Percentiles rank a stretch among this genome's conserved stretches.
Evolutionary conservation across 345 rosid genomes (phyloP).

Genomic region (Camelina hispida): DNA sequence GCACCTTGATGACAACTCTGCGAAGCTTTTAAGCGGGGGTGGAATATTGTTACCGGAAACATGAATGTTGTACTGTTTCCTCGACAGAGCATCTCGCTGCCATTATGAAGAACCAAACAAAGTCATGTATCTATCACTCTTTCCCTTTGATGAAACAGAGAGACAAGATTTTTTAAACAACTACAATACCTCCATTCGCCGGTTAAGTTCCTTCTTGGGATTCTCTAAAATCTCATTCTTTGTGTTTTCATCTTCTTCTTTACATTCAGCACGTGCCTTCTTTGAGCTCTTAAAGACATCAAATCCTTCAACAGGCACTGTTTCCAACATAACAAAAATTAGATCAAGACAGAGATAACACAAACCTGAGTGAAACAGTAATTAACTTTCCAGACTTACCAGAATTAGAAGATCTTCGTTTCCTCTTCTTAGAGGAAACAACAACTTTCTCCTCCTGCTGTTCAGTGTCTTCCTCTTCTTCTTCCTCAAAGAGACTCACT

Average conservation of each 20-base stretch:
- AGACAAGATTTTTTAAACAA: background rate
- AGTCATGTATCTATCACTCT: slow-evolving; percentile 4
- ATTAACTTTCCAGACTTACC: slow-evolving; percentile 41
- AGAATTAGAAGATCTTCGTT: slow-evolving; percentile 56
- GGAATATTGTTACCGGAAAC: slow-evolving; percentile 79
- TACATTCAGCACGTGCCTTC: slow-evolving; percentile 27
- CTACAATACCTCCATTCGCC: slow-evolving; percentile 68
- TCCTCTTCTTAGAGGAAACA: slow-evolving; percentile 57
- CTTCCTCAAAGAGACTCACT: slow-evolving; percentile 48
- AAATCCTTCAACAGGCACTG: slow-evolving; percentile 76
- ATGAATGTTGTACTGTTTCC: slow-evolving; percentile 80
- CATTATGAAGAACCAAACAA: slow-evolving; percentile 1
- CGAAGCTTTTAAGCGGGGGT: slow-evolving; percentile 71
- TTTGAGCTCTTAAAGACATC: slow-evolving; percentile 71
- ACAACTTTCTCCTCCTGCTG: slow-evolving; percentile 35
- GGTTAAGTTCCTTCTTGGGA: slow-evolving; percentile 61
- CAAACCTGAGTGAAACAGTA: background rate
- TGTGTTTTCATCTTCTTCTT: slow-evolving; percentile 41
- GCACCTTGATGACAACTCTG: slow-evolving; percentile 73
- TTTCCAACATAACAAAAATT: background rate
- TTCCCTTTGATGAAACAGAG: slow-evolving; percentile 16
- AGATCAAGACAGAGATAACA: slow-evolving; percentile 1
- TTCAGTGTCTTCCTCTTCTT: slow-evolving; percentile 48
- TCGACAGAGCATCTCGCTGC: slow-evolving; percentile 69
- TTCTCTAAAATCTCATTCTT: slow-evolving; percentile 42